These are phyloP conservation scores for Sporisorium iseilematis-ciliati DNA, from an alignment of 1,284 basidiomycete genomes.

Conservation along the genomic window DNA sequence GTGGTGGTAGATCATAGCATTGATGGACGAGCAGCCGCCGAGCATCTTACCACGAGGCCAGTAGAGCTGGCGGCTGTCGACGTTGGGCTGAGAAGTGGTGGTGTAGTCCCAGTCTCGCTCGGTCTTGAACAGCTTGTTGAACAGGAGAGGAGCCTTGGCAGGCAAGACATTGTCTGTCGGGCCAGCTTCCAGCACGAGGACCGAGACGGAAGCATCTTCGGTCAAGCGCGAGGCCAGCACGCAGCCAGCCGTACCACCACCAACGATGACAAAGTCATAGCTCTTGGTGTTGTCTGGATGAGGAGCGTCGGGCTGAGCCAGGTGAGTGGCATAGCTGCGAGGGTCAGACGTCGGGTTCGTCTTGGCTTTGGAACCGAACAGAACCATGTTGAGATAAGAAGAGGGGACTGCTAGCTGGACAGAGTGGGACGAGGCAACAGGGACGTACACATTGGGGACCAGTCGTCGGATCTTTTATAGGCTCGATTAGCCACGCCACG, in stretches of 20 bases:
- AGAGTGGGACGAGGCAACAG: no score
- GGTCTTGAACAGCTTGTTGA: slow-evolving; percentile 7
- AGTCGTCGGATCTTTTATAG: no score
- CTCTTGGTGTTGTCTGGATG: slow-evolving; percentile 1
- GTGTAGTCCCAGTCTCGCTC: slow-evolving; percentile 37
- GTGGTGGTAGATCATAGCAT: slow-evolving; percentile 62
- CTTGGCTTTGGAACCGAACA: background rate
- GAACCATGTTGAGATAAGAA: background rate
- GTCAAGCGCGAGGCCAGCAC: slow-evolving; percentile 35
- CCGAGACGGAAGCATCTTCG: slow-evolving; percentile 26
- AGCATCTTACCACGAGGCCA: slow-evolving; percentile 32
- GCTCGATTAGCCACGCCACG: no score
- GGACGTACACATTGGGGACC: no score
- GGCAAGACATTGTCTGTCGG: slow-evolving; percentile 1
- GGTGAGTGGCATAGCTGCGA: background rate
- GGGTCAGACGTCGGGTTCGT: background rate
- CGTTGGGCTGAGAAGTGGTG: slow-evolving; percentile 23
- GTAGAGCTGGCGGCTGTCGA: slow-evolving; percentile 15
- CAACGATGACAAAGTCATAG: slow-evolving; percentile 38
- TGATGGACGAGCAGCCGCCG: slow-evolving; percentile 71
- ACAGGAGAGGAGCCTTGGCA: background rate
- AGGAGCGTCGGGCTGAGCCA: background rate
- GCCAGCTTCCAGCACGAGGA: slow-evolving; percentile 48
- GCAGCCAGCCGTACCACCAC: slow-evolving; percentile 44
- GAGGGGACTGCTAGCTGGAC: background rate